Base-by-base conservation (phyloP, 2,329 filamentous ascomycete species). In the Didymella arachidicola region DNA sequence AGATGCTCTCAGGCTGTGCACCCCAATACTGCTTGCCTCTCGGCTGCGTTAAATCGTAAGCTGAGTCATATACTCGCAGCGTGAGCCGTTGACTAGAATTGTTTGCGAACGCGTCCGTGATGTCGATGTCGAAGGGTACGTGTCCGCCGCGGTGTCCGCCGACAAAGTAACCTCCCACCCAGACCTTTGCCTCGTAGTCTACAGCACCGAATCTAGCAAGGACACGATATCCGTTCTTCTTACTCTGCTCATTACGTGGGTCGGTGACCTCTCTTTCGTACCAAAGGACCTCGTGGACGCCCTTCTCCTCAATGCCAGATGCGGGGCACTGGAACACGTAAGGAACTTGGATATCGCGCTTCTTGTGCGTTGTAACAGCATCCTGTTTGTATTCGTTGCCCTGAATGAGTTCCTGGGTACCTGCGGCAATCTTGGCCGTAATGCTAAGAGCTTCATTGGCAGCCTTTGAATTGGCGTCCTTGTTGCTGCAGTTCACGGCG, bases 11-110 rank as follows among this genome's bases (percentile, higher is more conserved):
- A 0, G 86, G 84, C 71, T 86, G 80, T 1, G 84, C 82, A 3
- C 80, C 82, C 86, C 86, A 88, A 67, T 87, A 87, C 72, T 90
- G 88, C 72, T 90, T 90, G 0, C 88, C 88, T 30, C 88, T 80
- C 1, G 86, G 88, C 71, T 90, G 87, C 0, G 84, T 83, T 7
- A 89, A 75, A 59, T 90, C 87, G 59, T 83, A 84, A 0, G 87
- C 84, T 0, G 87, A 89, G 72, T 90, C 87, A 38, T 83, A 83
- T 0, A 89, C 84, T 3, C 87, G 80, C 3, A 89, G 53, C 0
- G 84, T 86, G 4, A 90, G 68, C 19, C 66, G 55, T n/a, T 70
- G 62, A 3, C 61, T 60, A 2, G 48, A 54, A 6, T 45, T 48
- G 8, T 64, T 63, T 12, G 34, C 59, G 34, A 77, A 72, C 68